Percentiles rank a stretch among this genome's conserved stretches.
These are phyloP conservation scores for Colletotrichum orchidophilum DNA, from an alignment of 2,329 filamentous ascomycete genomes.

Conservation along the genomic window DNA sequence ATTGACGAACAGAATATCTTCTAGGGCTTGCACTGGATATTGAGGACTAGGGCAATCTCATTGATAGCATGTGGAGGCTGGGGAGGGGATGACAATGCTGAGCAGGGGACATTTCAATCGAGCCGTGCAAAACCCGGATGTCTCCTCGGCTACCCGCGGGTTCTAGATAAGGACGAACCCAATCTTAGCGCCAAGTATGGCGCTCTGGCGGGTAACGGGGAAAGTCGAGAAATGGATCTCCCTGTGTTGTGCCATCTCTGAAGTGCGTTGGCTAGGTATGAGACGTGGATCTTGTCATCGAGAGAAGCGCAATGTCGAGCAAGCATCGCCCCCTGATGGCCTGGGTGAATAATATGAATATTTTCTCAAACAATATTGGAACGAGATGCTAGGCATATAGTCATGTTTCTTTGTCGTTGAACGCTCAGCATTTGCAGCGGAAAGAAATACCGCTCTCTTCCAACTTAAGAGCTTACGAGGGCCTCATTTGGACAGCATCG, in stretches of 20 bases:
- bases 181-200: slow-evolving; percentile 17
- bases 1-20: not conserved
- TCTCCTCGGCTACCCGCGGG: slow-evolving; percentile 28
- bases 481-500: not conserved
- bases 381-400: too few species aligned
- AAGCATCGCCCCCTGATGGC: too few species aligned
- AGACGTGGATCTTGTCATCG: too few species aligned
- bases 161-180: slow-evolving; percentile 11
- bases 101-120: not conserved
- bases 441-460: too few species aligned
- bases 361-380: too few species aligned
- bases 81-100: not conserved
- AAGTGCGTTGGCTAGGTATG: too few species aligned
- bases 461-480: not conserved
- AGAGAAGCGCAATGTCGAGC: too few species aligned
- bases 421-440: too few species aligned
- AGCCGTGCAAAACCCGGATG: slow-evolving; percentile 10
- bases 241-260: too few species aligned
- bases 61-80: not conserved
- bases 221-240: too few species aligned
- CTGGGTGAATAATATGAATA: too few species aligned
- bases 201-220: not conserved
- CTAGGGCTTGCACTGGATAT: not conserved
- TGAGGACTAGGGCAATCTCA: not conserved
- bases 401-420: too few species aligned